Evolutionary conservation across 2,329 filamentous ascomycete genomes (phyloP).

Genomic region (Alternaria gaisen): DNA sequence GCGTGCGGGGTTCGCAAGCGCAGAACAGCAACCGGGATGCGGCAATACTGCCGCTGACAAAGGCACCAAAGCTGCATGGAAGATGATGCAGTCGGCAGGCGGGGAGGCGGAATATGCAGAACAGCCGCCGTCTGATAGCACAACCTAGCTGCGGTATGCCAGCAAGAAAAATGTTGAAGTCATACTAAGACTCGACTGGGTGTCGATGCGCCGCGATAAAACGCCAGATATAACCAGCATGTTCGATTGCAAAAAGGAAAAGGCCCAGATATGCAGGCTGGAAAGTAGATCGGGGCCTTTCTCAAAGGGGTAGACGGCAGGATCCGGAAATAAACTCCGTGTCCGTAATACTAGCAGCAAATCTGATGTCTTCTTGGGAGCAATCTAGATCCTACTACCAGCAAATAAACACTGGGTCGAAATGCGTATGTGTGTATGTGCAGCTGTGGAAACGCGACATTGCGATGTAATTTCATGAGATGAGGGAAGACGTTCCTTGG

Average conservation of each 20-base stretch:
- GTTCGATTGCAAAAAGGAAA: conserved; percentile 7
- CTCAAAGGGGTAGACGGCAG: conserved; percentile 3
- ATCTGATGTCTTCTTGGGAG: background rate
- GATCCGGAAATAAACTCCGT: conserved; percentile 11
- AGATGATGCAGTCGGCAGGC: conserved; percentile 12
- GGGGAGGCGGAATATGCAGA: conserved; percentile 16
- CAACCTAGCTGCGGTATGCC: conserved; percentile 6
- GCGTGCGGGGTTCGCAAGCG: conserved; percentile 16
- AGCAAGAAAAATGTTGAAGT: conserved; percentile 5
- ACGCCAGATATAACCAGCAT: conserved; percentile 14
- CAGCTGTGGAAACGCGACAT: conserved; percentile 32
- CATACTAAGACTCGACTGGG: conserved; percentile 10
- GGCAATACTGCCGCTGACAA: conserved; percentile 6
- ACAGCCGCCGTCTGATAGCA: conserved; percentile 6
- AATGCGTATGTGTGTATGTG: conserved; percentile 18
- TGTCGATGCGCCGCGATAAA: conserved; percentile 14
- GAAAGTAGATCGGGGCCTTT: conserved; percentile 10
- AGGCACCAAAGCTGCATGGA: background rate
- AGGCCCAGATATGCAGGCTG: conserved; percentile 4
- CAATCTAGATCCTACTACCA: conserved; percentile 2
- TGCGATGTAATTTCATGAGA: conserved; percentile 47
- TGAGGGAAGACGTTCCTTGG: conserved; percentile 33
- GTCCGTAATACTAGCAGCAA: background rate
- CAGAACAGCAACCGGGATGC: conserved; percentile 5
- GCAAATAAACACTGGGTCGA: conserved; percentile 13